Percentiles rank a stretch among this genome's conserved stretches.
These are phyloP conservation scores for Zygoascus flipseniorum DNA, from an alignment of 805 yeast genomes.

Conservation along the genomic window DNA sequence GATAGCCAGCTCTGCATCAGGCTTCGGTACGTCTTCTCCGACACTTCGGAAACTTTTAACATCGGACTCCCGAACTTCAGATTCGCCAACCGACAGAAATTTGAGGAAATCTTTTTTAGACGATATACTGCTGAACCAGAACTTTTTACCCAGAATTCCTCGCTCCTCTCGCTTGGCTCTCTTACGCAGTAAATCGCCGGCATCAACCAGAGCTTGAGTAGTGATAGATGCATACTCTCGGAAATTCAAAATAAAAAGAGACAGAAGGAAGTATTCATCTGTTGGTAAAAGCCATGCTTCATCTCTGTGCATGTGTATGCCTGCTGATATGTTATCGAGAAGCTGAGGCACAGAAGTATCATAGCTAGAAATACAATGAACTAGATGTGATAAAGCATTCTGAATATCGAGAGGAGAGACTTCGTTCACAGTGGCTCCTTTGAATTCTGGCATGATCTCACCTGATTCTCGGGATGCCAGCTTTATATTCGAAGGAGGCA, in stretches of 20 bases:
- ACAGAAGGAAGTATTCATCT: slow-evolving; percentile 42
- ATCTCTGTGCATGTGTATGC: slow-evolving; percentile 6
- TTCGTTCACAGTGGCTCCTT: background rate
- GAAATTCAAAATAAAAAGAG: slow-evolving; percentile 42
- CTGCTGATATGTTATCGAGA: slow-evolving; percentile 22
- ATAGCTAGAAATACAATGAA: slow-evolving; percentile 28
- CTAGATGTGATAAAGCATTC: slow-evolving; percentile 24
- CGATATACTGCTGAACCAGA: slow-evolving; percentile 38
- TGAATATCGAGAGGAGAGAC: background rate
- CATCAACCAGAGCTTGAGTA: slow-evolving; percentile 27
- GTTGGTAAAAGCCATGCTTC: slow-evolving; percentile 34
- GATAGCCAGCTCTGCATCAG: background rate
- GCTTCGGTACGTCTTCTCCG: background rate
- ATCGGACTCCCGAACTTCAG: slow-evolving; percentile 13
- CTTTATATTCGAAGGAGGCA: slow-evolving; percentile 12
- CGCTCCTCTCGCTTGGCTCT: slow-evolving; percentile 28
- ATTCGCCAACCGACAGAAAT: slow-evolving; percentile 27
- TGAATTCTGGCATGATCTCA: background rate
- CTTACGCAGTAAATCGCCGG: slow-evolving; percentile 24
- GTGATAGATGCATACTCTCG: slow-evolving; percentile 32
- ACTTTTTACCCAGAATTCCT: slow-evolving; percentile 31
- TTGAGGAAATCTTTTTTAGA: slow-evolving; percentile 28
- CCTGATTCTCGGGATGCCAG: background rate
- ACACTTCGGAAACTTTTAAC: slow-evolving; percentile 3
- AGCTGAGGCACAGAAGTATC: slow-evolving; percentile 31